Percentiles rank a stretch among this genome's conserved stretches.
Conservation (phyloP, 345 rosid genomes). For the Dipteronia sinensis region DNA sequence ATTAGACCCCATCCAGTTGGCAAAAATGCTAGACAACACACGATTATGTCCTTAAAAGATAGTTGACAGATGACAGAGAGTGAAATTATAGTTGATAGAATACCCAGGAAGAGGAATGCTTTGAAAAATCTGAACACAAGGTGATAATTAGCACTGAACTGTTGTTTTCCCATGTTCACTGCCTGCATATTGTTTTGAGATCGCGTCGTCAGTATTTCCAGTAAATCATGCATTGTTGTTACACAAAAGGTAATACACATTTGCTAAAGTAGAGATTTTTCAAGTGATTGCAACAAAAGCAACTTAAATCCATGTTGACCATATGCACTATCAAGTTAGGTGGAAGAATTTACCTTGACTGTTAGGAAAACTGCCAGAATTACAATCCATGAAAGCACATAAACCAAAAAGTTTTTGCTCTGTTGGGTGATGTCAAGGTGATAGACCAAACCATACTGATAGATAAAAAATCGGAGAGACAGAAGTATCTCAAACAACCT, state of each 20-base stretch:
- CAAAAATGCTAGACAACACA: slow-evolving; percentile 85
- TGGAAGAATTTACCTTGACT: slow-evolving; percentile 62
- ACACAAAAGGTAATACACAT: not conserved
- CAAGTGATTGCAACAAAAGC: not conserved
- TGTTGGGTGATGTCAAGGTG: slow-evolving; percentile 92
- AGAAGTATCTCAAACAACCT: slow-evolving; percentile 73
- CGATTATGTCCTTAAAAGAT: slow-evolving; percentile 68
- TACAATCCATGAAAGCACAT: slow-evolving; percentile 91
- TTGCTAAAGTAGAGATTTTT: not conserved
- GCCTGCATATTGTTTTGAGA: slow-evolving; percentile 54
- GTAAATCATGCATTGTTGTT: not conserved
- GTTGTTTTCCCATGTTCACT: slow-evolving; percentile 81
- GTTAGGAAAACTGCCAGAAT: slow-evolving; percentile 74
- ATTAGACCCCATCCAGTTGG: slow-evolving; percentile 98
- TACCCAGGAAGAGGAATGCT: slow-evolving; percentile 81
- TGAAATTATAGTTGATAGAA: slow-evolving; percentile 55
- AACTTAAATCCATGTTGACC: not conserved
- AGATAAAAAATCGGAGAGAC: slow-evolving; percentile 82
- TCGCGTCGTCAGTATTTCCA: not conserved
- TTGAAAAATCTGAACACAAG: slow-evolving; percentile 76
- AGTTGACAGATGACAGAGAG: slow-evolving; percentile 73
- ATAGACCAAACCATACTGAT: slow-evolving; percentile 97
- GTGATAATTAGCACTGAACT: slow-evolving; percentile 73
- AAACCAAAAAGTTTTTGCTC: slow-evolving; percentile 81
- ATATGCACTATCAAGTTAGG: not conserved